These are phyloP conservation scores for Heliocybe sulcata DNA, from an alignment of 1,284 basidiomycete genomes.

Conservation along the genomic window DNA sequence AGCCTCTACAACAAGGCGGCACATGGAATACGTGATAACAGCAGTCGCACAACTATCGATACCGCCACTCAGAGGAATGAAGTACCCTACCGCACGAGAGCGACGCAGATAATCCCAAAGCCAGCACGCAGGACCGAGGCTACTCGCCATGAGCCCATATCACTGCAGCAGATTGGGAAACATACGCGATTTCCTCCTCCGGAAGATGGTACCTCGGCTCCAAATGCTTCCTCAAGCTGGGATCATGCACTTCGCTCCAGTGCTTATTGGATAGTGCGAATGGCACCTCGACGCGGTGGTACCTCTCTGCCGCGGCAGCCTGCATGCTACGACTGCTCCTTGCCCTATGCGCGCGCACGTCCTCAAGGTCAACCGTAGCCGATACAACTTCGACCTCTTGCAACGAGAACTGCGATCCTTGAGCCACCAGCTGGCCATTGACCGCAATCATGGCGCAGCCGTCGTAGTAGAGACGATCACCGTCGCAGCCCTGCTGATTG, in stretches of 20 bases:
- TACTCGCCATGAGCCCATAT: conserved; percentile 21
- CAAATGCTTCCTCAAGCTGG: conserved; percentile 30
- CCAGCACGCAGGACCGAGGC: conserved; percentile 97
- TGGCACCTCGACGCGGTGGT: conserved; percentile 73
- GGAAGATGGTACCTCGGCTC: conserved; percentile 79
- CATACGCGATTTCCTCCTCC: conserved; percentile 96
- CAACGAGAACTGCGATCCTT: conserved; percentile 95
- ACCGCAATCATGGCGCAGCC: conserved; percentile 94
- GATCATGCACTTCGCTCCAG: conserved; percentile 51
- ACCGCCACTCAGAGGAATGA: conserved; percentile 94
- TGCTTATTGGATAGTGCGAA: conserved; percentile 72
- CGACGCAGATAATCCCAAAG: conserved; percentile 98
- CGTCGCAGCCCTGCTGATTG: conserved; percentile 98
- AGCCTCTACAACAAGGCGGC: conserved; percentile 79
- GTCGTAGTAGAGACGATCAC: conserved; percentile 96
- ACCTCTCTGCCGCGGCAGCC: conserved; percentile 68
- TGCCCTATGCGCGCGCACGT: conserved; percentile 84
- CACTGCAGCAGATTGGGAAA: background rate
- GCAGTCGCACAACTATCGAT: conserved; percentile 97
- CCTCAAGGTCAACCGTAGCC: conserved; percentile 93
- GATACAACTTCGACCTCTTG: conserved; percentile 94
- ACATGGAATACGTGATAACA: conserved; percentile 95
- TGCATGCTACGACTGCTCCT: conserved; percentile 85
- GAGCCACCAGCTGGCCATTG: conserved; percentile 89
- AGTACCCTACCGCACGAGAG: conserved; percentile 92